phyloP scores from a whole-genome alignment of 1,139 yeast genomes.

The Candida neerlandica region DNA sequence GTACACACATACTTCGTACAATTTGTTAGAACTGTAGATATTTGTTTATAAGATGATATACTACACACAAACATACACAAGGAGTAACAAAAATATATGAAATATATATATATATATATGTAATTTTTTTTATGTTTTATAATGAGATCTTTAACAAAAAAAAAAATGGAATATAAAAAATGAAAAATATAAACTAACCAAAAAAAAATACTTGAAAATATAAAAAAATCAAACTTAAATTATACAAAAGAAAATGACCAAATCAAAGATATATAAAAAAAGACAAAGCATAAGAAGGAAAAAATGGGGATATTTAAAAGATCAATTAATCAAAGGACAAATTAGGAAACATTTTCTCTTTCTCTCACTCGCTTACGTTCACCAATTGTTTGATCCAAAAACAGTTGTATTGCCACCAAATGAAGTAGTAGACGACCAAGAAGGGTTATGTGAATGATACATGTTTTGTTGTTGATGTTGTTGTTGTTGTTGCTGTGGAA shows the following conservation, averaged over 20 bases:
- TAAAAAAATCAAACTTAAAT: constrained; percentile 2
- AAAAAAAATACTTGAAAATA: neutral
- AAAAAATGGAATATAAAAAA: neutral
- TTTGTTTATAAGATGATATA: neutral
- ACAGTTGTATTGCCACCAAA: constrained; percentile 9
- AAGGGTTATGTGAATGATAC: constrained; percentile 13
- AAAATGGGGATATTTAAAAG: neutral
- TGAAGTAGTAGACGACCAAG: constrained; percentile 16
- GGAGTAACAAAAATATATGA: neutral
- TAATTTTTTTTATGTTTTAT: neutral
- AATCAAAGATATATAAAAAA: neutral
- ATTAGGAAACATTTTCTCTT: neutral
- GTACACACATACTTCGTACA: neutral
- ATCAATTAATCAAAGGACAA: neutral
- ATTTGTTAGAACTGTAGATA: too few relatives aligned
- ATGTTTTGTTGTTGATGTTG: constrained; percentile 2
- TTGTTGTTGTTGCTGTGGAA: constrained; percentile 7
- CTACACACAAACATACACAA: neutral
- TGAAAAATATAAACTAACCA: neutral
- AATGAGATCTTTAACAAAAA: neutral
- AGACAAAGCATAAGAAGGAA: neutral
- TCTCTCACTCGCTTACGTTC: constrained; percentile 2
- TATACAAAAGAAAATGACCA: constrained; percentile 6
- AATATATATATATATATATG: neutral
- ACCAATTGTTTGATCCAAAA: constrained; percentile 14